Percentiles rank a stretch among this genome's conserved stretches.
phyloP scores from a whole-genome alignment of 106 monocot genomes.

The Dendrobium catenatum region DNA sequence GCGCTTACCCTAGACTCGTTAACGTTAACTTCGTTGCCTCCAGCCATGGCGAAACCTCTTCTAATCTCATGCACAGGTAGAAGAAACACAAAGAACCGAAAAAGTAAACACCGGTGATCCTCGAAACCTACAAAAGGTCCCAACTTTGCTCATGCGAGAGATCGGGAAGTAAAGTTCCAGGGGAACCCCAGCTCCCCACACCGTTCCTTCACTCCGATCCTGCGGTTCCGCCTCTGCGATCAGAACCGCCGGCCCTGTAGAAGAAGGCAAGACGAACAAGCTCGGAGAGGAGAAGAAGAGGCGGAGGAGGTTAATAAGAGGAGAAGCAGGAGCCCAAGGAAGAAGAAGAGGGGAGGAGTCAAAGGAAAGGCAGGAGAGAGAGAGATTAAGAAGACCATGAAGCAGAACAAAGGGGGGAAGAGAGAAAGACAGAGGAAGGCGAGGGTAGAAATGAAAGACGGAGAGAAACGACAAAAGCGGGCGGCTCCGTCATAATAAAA shows the following conservation, averaged over 20 bases:
- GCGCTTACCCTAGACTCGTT: constrained; percentile 58
- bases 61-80: neutral
- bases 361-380: neutral
- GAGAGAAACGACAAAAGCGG: constrained; percentile 7
- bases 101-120: neutral
- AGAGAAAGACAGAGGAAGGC: neutral
- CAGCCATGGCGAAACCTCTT: constrained; percentile 47
- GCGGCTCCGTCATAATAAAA: constrained; percentile 8
- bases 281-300: neutral
- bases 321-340: neutral
- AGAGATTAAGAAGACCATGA: constrained; percentile 1
- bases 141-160: neutral
- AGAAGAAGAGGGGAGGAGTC: neutral
- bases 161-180: neutral
- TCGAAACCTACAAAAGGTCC: neutral
- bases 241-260: neutral
- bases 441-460: neutral
- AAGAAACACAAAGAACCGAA: neutral
- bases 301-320: neutral
- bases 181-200: neutral
- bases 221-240: neutral
- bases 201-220: neutral
- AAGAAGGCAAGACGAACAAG: neutral
- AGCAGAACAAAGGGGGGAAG: neutral
- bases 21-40: constrained; percentile 82